Percentiles rank a stretch among this genome's conserved stretches.
Conservation (phyloP, 2,329 filamentous ascomycete genomes). For the Aspergillus fumigatus region DNA sequence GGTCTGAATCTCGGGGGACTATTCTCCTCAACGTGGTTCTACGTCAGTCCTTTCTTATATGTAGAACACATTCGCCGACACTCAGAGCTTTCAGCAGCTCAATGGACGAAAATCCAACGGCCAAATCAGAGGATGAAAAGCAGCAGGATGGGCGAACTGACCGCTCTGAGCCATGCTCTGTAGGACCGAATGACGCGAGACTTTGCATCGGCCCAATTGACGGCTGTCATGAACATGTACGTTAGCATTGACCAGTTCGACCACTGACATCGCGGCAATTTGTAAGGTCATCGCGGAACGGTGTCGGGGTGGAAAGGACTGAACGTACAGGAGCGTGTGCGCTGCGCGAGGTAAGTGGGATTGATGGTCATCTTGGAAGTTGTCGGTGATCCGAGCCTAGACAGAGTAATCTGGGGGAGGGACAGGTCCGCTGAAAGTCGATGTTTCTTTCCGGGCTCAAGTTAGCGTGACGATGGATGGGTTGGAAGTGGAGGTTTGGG, state of each 20-base stretch:
- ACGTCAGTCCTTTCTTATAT: not conserved
- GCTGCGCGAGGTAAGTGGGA: conserved; percentile 84
- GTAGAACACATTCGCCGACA: not conserved
- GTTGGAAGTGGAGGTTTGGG: conserved; percentile 11
- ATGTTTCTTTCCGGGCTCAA: conserved; percentile 22
- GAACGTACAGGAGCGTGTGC: conserved; percentile 69
- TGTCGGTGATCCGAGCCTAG: not conserved
- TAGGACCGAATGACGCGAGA: conserved; percentile 83
- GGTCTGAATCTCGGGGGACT: conserved; percentile 94
- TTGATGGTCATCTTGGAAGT: conserved; percentile 70
- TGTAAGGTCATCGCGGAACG: conserved; percentile 18
- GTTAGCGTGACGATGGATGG: conserved; percentile 19
- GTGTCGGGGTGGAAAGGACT: conserved; percentile 8
- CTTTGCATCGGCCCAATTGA: conserved; percentile 85
- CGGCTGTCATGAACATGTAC: conserved; percentile 52
- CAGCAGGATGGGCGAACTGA: conserved; percentile 51
- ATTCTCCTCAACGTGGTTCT: conserved; percentile 5
- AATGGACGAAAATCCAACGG: not conserved
- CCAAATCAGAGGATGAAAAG: conserved; percentile 4
- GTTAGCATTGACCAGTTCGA: conserved; percentile 21
- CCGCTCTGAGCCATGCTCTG: conserved; percentile 91
- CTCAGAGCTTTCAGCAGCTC: not conserved
- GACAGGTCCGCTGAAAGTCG: conserved; percentile 13
- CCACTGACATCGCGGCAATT: conserved; percentile 18
- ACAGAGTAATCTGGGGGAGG: conserved; percentile 6